Conservation (phyloP, 768 basidiomycete species). For the Calvatia gigantea region DNA sequence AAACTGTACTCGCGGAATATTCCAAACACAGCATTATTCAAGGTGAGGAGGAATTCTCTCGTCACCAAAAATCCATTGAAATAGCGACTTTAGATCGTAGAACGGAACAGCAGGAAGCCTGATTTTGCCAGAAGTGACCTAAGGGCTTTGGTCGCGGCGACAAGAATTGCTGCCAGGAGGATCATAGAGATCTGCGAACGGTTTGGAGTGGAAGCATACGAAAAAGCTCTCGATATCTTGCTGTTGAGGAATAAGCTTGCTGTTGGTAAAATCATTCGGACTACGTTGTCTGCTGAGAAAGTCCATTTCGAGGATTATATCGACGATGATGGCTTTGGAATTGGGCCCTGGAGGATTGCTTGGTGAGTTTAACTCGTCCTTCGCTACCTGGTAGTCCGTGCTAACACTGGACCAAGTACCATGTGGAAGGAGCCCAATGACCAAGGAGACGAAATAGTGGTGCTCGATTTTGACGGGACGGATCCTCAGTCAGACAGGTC, state of each 20-base stretch:
- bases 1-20: conserved; percentile 22
- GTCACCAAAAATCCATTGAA: not conserved
- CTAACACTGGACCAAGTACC: conserved; percentile 12
- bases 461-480: conserved; percentile 27
- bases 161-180: conserved; percentile 21
- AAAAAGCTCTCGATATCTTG: conserved; percentile 22
- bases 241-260: conserved; percentile 24
- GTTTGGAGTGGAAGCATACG: conserved; percentile 22
- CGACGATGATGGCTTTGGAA: conserved; percentile 27
- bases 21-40: conserved; percentile 23
- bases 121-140: conserved; percentile 26
- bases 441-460: conserved; percentile 19
- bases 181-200: conserved; percentile 23
- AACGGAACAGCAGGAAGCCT: conserved; percentile 25
- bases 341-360: conserved; percentile 23
- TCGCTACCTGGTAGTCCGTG: not conserved
- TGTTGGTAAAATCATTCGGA: conserved; percentile 24
- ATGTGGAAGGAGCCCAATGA: conserved; percentile 23
- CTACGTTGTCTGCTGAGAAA: conserved; percentile 20
- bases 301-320: conserved; percentile 26
- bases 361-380: conserved; percentile 7
- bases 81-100: conserved; percentile 7
- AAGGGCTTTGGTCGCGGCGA: conserved; percentile 26
- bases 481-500: conserved; percentile 22
- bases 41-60: conserved; percentile 10